phyloP scores from a whole-genome alignment of 306 rosid species.

The Prunus davidiana region DNA sequence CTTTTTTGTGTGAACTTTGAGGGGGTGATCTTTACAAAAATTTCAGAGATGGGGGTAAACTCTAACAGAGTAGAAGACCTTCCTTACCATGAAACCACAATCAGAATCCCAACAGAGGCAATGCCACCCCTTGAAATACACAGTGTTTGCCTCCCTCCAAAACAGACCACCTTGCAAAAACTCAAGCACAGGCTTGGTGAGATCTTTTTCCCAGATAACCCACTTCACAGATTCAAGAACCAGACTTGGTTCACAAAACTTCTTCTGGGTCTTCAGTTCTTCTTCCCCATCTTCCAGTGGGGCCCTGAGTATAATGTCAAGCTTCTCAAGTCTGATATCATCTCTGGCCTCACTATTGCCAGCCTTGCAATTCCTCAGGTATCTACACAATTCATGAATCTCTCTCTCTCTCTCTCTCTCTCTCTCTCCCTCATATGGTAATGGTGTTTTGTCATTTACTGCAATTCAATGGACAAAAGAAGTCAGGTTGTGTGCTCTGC shows the following conservation, averaged over 20 bases:
- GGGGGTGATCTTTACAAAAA: neutral
- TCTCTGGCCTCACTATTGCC: conserved; percentile 97
- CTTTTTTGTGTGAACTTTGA: neutral
- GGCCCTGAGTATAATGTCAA: conserved; percentile 50
- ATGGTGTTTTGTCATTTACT: no score
- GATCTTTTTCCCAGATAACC: conserved; percentile 89
- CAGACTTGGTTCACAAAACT: conserved; percentile 47
- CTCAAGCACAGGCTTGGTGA: conserved; percentile 64
- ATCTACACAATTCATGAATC: neutral
- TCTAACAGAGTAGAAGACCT: conserved; percentile 67
- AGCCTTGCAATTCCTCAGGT: conserved; percentile 99
- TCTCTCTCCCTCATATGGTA: no score
- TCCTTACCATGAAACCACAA: conserved; percentile 33
- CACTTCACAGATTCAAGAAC: conserved; percentile 67
- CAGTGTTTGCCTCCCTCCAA: conserved; percentile 61
- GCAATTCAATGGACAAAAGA: no score
- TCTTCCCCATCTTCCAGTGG: conserved; percentile 91
- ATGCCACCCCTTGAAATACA: conserved; percentile 56
- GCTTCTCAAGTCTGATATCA: conserved; percentile 63
- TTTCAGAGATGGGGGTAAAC: conserved; percentile 50
- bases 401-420: neutral
- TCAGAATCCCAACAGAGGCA: conserved; percentile 44
- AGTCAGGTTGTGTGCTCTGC: no score
- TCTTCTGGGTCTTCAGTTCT: conserved; percentile 56
- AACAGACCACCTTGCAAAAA: conserved; percentile 57